Percentiles rank a stretch among this genome's conserved stretches.
Conservation (phyloP, 1,284 basidiomycete species). For the Ceratobasidium sp. region DNA sequence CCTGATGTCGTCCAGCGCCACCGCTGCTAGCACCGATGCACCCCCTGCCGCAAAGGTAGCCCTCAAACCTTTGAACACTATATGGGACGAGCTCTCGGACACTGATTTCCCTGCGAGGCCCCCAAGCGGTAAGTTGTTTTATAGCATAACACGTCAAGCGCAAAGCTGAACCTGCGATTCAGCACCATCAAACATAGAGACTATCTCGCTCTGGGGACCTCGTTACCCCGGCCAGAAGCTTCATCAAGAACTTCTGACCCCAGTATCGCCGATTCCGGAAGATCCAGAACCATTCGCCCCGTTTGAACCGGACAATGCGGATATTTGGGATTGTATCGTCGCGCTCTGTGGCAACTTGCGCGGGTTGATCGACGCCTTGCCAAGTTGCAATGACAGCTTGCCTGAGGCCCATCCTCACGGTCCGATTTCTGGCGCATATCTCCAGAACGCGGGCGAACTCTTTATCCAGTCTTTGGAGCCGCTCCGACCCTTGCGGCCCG, state of each 20-base stretch:
- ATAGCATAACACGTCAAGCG: background rate
- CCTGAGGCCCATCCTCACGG: background rate
- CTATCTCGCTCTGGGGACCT: constrained; percentile 29
- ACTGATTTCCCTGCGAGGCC: constrained; percentile 12
- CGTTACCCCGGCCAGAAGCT: constrained; percentile 32
- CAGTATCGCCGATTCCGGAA: constrained; percentile 4
- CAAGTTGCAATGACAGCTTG: background rate
- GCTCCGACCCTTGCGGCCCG: constrained; percentile 3
- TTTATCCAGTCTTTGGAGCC: constrained; percentile 22
- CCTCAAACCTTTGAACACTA: background rate
- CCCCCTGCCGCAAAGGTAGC: background rate
- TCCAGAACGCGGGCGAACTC: background rate
- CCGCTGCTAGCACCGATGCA: no score
- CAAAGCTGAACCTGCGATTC: background rate
- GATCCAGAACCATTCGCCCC: background rate
- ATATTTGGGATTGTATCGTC: constrained; percentile 22
- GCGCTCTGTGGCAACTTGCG: constrained; percentile 1
- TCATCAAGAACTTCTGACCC: background rate
- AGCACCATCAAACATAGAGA: constrained; percentile 35
- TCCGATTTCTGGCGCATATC: background rate
- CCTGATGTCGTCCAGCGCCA: background rate
- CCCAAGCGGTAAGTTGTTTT: background rate
- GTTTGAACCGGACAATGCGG: background rate
- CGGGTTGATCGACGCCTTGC: constrained; percentile 1
- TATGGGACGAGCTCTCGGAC: constrained; percentile 14